phyloP scores from a whole-genome alignment of 805 yeast species.

The Yamadazyma olivae region DNA sequence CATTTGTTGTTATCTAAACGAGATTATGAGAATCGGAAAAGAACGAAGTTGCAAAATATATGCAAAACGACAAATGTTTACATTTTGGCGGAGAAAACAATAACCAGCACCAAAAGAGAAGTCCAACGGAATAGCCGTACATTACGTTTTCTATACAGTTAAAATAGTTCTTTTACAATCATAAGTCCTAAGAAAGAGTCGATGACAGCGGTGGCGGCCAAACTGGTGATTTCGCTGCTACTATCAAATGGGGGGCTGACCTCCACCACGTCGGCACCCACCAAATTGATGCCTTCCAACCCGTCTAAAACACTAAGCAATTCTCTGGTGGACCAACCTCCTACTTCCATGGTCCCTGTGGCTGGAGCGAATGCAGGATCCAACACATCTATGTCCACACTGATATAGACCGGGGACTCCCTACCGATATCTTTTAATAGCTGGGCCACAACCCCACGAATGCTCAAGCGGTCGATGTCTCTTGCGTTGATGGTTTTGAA shows the following conservation, averaged over 20 bases:
- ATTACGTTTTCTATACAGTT: too few species aligned
- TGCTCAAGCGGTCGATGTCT: conserved; percentile 43
- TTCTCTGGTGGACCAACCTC: conserved; percentile 25
- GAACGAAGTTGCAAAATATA: too few species aligned
- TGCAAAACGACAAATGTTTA: too few species aligned
- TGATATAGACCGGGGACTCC: conserved; percentile 27
- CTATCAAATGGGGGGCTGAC: conserved; percentile 28
- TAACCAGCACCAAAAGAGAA: too few species aligned
- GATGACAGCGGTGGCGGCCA: conserved; percentile 24
- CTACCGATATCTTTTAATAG: conserved; percentile 33
- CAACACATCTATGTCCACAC: conserved; percentile 25
- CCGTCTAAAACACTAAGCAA: conserved; percentile 23
- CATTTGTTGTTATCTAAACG: too few species aligned
- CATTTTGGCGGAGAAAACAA: too few species aligned
- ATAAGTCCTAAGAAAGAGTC: conserved; percentile 22
- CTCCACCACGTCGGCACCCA: conserved; percentile 28
- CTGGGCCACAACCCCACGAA: conserved; percentile 29
- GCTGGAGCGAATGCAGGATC: conserved; percentile 27
- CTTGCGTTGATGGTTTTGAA: conserved; percentile 44
- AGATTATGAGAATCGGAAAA: too few species aligned
- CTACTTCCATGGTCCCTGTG: conserved; percentile 27
- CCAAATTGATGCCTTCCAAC: conserved; percentile 24
- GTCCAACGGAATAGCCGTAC: too few species aligned
- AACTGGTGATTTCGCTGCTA: conserved; percentile 23
- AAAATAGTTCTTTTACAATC: conserved; percentile 14